Evolutionary conservation across 805 yeast species (phyloP).

Genomic region (Phaffomyces thermotolerans): DNA sequence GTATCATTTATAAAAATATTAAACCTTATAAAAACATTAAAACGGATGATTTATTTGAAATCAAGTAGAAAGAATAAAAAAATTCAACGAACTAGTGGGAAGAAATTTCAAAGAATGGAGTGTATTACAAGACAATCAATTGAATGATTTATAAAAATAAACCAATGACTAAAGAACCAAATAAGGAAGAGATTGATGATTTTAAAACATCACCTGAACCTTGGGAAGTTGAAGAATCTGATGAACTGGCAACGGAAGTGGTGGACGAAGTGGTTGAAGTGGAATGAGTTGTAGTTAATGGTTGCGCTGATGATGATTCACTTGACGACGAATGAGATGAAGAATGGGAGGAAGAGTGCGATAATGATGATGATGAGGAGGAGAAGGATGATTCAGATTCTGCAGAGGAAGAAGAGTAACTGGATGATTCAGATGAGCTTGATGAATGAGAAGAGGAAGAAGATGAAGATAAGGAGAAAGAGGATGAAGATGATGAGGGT

Average conservation of each 20-base stretch:
- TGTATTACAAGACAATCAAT: too few species aligned
- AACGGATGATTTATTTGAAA: background rate
- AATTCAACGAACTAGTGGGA: background rate
- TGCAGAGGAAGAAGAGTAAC: conserved; percentile 6
- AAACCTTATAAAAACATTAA: too few species aligned
- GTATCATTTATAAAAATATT: background rate
- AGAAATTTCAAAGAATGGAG: too few species aligned
- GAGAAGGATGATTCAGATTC: conserved; percentile 17
- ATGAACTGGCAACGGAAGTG: background rate
- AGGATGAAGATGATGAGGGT: background rate
- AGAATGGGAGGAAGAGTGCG: background rate
- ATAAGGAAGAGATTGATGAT: background rate
- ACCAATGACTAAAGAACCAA: conserved; percentile 1
- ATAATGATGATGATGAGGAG: background rate
- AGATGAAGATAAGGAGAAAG: conserved; percentile 7
- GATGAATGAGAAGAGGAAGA: conserved; percentile 9
- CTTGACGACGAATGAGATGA: background rate
- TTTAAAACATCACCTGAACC: conserved; percentile 2
- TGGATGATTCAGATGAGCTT: conserved; percentile 2
- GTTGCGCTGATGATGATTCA: conserved; percentile 4
- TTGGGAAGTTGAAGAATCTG: background rate
- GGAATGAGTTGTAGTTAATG: conserved; percentile 6
- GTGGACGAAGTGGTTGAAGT: conserved; percentile 7
- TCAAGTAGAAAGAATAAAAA: background rate
- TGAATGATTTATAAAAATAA: background rate